Base-by-base conservation (phyloP, 1,139 yeast species). In the Lodderomyces jiufengensis region DNA sequence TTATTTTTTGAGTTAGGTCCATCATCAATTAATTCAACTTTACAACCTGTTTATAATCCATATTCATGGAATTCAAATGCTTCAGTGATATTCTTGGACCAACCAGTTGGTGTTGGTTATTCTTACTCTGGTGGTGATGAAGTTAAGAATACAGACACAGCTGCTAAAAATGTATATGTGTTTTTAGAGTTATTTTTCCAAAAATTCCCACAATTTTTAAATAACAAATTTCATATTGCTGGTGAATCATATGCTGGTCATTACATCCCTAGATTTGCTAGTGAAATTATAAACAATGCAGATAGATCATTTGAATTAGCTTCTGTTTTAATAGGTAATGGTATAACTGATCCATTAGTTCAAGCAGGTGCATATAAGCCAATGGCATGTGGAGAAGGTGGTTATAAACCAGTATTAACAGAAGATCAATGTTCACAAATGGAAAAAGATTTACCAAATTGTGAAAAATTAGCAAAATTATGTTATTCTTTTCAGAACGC, bases 171-270 rank as follows among this genome's bases (percentile, higher is more conserved):
- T 49, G 90, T 84, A n/a, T 84, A 70, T 55, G 78, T 82, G 5
- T 85, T 86, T 54, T 68, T 85, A 54, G 84, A 81, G 54, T 70
- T 85, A 44, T 84, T 86, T 61, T 85, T 80, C 63, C 76, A 80
- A 51, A 80, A 80, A 50, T 83, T 84, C 66, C 83, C 85, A 11
- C 70, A 80, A 45, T 80, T 78, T 52, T 45, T 61, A 31, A 48
- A 58, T n/a, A 70, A 74, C 45, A 71, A 70, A 30, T 84, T 85
- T 74, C 95, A 85, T 57, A 80, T 86, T 56, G 79, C 95, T 37
- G 95, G 95, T 41, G 95, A 86, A 60, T 82, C 92, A 9, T 86
- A 85, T 52, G 95, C 87, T 26, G 95, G 95, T 29, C 95, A 84
- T 59, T 85, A 85, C 56, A 78, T 85, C 45, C 95, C 95, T 20